phyloP scores from a whole-genome alignment of 768 basidiomycete genomes.

The Hericium coralloides region DNA sequence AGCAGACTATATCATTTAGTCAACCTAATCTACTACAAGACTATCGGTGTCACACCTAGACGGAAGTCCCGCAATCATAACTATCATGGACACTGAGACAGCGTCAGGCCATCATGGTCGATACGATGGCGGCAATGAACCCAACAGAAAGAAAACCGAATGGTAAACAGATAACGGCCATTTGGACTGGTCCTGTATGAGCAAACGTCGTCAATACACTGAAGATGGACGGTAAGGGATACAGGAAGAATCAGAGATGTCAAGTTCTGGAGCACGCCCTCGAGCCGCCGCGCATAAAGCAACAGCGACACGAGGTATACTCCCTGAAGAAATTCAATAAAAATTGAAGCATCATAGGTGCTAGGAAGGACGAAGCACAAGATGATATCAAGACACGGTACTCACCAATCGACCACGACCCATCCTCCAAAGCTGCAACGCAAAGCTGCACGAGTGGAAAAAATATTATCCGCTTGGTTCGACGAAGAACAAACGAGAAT shows the following conservation, averaged over 20 bases:
- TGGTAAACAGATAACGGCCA: too few relatives aligned
- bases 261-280: constrained; percentile 71
- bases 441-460: constrained; percentile 37
- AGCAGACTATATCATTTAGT: too few relatives aligned
- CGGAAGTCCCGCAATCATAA: too few relatives aligned
- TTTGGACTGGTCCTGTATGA: too few relatives aligned
- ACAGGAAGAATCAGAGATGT: constrained; percentile 33
- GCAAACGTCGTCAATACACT: too few relatives aligned
- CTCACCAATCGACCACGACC: constrained; percentile 4
- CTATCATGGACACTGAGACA: too few relatives aligned
- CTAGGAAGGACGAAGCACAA: constrained; percentile 6
- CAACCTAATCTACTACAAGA: too few relatives aligned
- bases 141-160: too few relatives aligned
- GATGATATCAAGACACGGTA: neutral
- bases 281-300: constrained; percentile 11
- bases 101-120: too few relatives aligned
- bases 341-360: constrained; percentile 46
- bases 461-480: constrained; percentile 21
- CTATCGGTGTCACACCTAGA: too few relatives aligned
- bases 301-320: constrained; percentile 40
- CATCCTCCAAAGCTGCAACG: constrained; percentile 26
- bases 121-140: too few relatives aligned
- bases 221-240: too few relatives aligned
- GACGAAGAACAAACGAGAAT: constrained; percentile 1
- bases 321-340: constrained; percentile 92